Base-by-base conservation (phyloP, 1,284 basidiomycete species). In the Paramarasmius palmivorus region DNA sequence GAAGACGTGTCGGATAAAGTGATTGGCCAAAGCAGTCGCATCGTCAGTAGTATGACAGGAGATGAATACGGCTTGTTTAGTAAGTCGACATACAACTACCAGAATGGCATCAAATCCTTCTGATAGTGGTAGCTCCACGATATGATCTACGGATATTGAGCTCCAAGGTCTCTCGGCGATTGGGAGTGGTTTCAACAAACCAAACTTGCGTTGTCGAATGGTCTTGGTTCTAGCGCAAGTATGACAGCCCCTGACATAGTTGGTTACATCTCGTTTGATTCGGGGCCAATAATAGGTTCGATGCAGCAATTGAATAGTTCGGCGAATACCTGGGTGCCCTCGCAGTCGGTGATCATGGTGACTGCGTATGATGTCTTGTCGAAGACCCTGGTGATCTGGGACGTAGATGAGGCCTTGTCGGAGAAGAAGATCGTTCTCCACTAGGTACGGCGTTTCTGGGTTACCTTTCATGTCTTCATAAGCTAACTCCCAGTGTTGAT, bases 261-360 rank as follows among this genome's bases (percentile, higher is more conserved):
- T 3, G 19, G 17, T 35, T 9, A 48, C 17, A 20, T 48, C 46
- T 4, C 15, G 12, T 26, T 26, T 2, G 20, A 46, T 25, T 19
- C 44, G 2, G 2, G 61, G 63, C 65, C 65, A 67, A 17, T 46
- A 63, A 49, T 61, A 68, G 32, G 59, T 48, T 4, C 56, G 25
- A 7, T 40, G 12, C 4, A 66, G 42, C 9, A 60, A 23, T 41
- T 61, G 51, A 10, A 56, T 26, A 1, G 70, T 74, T 52, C 67
- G 70, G 4, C 47, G 47, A 10, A 54, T 49, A 1, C 74, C 73
- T 7, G 59, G 66, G 56, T 76, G 73, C 7, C 74, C 55, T 54
- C 45, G 5, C 4, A 52, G 10, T 14, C 19, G 25, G 17, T 50
- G 39, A 37, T 58, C 56, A 41, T 57, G 48, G 25, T 47, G 15